phyloP scores from a whole-genome alignment of 2,329 filamentous ascomycete species.

The Trichoderma koningiopsis region DNA sequence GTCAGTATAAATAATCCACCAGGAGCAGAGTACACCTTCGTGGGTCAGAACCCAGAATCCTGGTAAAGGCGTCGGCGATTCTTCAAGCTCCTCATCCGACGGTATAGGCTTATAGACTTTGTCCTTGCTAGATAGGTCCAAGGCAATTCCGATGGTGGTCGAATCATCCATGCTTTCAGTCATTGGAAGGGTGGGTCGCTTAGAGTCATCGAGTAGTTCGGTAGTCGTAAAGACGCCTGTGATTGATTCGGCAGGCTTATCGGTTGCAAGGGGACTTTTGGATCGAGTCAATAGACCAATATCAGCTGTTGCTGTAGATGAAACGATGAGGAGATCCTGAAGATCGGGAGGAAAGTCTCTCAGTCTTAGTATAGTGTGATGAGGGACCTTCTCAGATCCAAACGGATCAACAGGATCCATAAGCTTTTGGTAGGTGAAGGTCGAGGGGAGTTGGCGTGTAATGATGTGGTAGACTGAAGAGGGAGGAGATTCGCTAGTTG shows the following conservation, averaged over 20 bases:
- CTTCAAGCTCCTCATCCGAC: conserved; percentile 72
- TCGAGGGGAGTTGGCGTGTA: conserved; percentile 61
- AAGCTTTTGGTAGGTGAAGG: conserved; percentile 73
- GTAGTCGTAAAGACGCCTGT: conserved; percentile 73
- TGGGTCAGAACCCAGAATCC: conserved; percentile 85
- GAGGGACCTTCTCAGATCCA: conserved; percentile 65
- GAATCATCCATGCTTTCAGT: conserved; percentile 62
- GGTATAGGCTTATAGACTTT: conserved; percentile 77
- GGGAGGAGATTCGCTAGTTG: conserved; percentile 60
- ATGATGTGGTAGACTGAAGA: conserved; percentile 79
- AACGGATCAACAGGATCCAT: conserved; percentile 74
- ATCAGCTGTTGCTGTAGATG: conserved; percentile 78
- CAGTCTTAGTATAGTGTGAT: conserved; percentile 77
- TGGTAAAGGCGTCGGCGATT: conserved; percentile 79
- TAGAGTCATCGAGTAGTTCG: conserved; percentile 71
- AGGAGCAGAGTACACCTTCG: conserved; percentile 79
- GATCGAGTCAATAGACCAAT: conserved; percentile 78
- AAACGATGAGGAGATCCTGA: conserved; percentile 78
- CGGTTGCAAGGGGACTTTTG: conserved; percentile 64
- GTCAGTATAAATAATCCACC: conserved; percentile 92
- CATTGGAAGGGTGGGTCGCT: conserved; percentile 75
- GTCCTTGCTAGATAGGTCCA: conserved; percentile 84
- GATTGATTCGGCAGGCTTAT: conserved; percentile 60
- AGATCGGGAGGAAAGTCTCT: conserved; percentile 79
- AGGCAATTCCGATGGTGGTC: conserved; percentile 75